These are phyloP conservation scores for Lachancea sp. DNA, from an alignment of 805 yeast genomes.

Conservation along the genomic window DNA sequence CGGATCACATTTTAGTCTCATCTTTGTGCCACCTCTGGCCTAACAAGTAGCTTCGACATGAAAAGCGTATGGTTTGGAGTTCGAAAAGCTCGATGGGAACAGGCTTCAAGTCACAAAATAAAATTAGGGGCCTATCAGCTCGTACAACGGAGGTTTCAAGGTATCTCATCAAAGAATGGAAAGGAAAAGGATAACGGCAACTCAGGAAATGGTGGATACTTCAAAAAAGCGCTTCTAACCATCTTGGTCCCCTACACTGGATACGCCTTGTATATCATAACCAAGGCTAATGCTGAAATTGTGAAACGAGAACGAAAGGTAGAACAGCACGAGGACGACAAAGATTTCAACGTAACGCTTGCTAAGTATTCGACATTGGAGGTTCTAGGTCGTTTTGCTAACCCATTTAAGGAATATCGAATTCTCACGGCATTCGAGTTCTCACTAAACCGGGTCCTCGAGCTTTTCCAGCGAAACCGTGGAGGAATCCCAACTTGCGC, in stretches of 20 bases:
- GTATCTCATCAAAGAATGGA: neutral
- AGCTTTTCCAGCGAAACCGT: constrained; percentile 56
- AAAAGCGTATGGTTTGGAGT: neutral
- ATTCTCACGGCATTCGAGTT: constrained; percentile 88
- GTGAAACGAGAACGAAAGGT: constrained; percentile 35
- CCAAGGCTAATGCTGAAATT: constrained; percentile 50
- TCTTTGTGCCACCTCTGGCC: too few relatives aligned
- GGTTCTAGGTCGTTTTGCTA: constrained; percentile 76
- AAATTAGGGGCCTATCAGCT: too few relatives aligned
- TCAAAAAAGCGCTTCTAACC: constrained; percentile 16
- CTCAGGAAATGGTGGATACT: constrained; percentile 14
- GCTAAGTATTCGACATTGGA: constrained; percentile 41
- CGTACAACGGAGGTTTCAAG: neutral
- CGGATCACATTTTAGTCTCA: too few relatives aligned
- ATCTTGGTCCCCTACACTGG: constrained; percentile 49
- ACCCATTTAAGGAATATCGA: constrained; percentile 86
- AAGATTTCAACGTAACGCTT: constrained; percentile 12
- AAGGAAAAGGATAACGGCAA: too few relatives aligned
- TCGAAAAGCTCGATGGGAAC: neutral
- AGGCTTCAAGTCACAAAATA: neutral
- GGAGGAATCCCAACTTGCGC: constrained; percentile 51
- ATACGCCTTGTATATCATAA: constrained; percentile 56
- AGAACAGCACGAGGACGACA: constrained; percentile 17
- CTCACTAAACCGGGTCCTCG: constrained; percentile 62
- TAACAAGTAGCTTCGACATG: too few relatives aligned